A percentile compares a stretch with the other conserved stretches of the same genome.
These are phyloP conservation scores for Sclerotinia glacialis DNA, from an alignment of 2,329 filamentous ascomycete genomes.

Conservation along the genomic window DNA sequence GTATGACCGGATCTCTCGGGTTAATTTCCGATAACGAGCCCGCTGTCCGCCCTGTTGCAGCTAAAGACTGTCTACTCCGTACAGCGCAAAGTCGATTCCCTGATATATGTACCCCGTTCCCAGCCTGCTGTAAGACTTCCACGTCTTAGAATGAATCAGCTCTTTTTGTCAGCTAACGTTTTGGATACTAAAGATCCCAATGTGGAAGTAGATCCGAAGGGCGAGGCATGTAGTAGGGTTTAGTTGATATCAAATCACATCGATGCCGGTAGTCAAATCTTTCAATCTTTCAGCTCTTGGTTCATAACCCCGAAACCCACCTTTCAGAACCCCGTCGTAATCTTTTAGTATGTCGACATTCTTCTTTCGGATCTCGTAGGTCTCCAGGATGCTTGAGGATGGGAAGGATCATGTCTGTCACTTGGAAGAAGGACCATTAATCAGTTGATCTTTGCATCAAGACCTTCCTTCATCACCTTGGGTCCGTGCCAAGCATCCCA, in stretches of 20 bases:
- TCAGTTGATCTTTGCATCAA: conserved; percentile 14
- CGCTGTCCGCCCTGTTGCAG: conserved; percentile 4
- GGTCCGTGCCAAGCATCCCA: conserved; percentile 13
- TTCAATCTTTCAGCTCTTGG: conserved; percentile 15
- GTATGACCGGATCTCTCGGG: conserved; percentile 13
- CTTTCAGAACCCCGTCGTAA: background rate
- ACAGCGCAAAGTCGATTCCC: background rate
- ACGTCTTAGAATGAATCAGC: conserved; percentile 17
- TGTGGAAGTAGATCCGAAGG: conserved; percentile 14
- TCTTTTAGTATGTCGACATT: background rate
- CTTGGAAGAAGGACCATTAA: conserved; percentile 9
- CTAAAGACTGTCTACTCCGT: background rate
- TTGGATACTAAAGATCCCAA: conserved; percentile 6
- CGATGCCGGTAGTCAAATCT: conserved; percentile 10
- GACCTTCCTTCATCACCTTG: conserved; percentile 5
- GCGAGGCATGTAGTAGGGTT: conserved; percentile 9
- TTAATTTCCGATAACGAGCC: conserved; percentile 19
- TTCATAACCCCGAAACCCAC: background rate
- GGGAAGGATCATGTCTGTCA: background rate
- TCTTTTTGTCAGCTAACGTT: conserved; percentile 16
- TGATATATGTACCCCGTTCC: conserved; percentile 1
- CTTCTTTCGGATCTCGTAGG: background rate
- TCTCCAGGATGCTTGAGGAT: background rate
- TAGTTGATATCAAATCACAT: conserved; percentile 6
- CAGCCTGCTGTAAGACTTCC: conserved; percentile 7